Percentiles rank a stretch among this genome's conserved stretches.
These are phyloP conservation scores for Andrographis paniculata DNA, from an alignment of 305 asterid species.

Conservation along the genomic window DNA sequence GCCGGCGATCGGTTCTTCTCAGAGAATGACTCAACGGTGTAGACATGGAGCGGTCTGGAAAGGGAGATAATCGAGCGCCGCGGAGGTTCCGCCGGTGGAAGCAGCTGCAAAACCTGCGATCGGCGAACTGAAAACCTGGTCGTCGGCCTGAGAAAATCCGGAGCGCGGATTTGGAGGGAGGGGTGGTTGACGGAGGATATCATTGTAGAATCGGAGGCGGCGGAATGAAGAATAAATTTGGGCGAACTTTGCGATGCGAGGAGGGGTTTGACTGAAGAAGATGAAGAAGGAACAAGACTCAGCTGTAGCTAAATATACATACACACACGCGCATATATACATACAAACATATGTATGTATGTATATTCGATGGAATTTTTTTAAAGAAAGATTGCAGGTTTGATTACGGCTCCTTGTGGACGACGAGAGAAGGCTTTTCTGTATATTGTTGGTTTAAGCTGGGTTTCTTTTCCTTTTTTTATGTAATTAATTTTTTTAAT, in stretches of 20 bases:
- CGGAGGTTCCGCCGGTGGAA: slow-evolving; percentile 18
- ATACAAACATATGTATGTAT: too few species aligned
- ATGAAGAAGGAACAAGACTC: not conserved
- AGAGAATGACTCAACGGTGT: slow-evolving; percentile 26
- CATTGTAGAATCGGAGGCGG: slow-evolving; percentile 23
- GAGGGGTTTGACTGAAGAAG: slow-evolving; percentile 17
- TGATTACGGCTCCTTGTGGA: too few species aligned
- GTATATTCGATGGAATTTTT: too few species aligned
- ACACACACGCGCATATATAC: too few species aligned
- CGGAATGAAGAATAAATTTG: not conserved
- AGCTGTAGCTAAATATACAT: too few species aligned
- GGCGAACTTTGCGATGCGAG: slow-evolving; percentile 20
- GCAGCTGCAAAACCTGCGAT: slow-evolving; percentile 26
- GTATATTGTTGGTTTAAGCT: too few species aligned
- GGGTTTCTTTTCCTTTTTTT: too few species aligned
- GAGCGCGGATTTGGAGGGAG: slow-evolving; percentile 20
- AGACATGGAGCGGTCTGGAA: slow-evolving; percentile 32
- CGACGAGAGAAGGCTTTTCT: too few species aligned
- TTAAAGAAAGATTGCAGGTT: too few species aligned
- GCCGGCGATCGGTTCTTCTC: slow-evolving; percentile 19
- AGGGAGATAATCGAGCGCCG: slow-evolving; percentile 24
- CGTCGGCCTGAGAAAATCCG: slow-evolving; percentile 30
- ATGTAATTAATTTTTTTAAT: too few species aligned
- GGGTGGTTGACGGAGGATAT: slow-evolving; percentile 51
- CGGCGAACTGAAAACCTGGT: slow-evolving; percentile 4